Percentiles rank a stretch among this genome's conserved stretches.
phyloP scores from a whole-genome alignment of 2,329 filamentous ascomycete species.

The Fusarium brachygibbosum region DNA sequence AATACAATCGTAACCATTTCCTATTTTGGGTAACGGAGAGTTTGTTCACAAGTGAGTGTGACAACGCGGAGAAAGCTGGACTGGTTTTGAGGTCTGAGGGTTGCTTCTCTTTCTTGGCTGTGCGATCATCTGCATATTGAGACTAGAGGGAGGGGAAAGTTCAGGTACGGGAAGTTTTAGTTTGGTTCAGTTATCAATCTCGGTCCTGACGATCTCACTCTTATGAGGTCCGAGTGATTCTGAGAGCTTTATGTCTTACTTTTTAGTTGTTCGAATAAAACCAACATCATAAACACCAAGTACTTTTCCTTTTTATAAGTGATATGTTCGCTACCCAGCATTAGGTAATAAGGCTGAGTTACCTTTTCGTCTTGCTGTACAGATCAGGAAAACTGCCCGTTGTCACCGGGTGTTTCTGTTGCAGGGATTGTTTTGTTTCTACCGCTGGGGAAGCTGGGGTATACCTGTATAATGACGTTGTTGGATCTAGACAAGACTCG shows the following conservation, averaged over 20 bases:
- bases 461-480: constrained; percentile 27
- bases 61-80: neutral
- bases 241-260: neutral
- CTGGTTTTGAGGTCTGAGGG: neutral
- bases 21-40: constrained; percentile 23
- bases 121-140: neutral
- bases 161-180: constrained; percentile 6
- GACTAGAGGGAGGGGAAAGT: constrained; percentile 1
- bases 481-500: neutral
- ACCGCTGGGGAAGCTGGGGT: constrained; percentile 17
- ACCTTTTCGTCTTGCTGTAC: constrained; percentile 1
- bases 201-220: neutral
- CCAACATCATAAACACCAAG: neutral
- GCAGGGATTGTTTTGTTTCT: constrained; percentile 15
- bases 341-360: constrained; percentile 29
- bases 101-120: neutral
- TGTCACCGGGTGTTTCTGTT: constrained; percentile 13
- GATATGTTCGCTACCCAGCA: constrained; percentile 1
- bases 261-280: neutral
- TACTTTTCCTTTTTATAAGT: neutral
- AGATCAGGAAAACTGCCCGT: constrained; percentile 8
- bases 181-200: neutral
- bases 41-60: neutral
- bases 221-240: neutral
- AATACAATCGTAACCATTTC: constrained; percentile 21